Percentiles rank a stretch among this genome's conserved stretches.
Evolutionary conservation across 2,329 filamentous ascomycete genomes (phyloP).

Genomic region (Botrytis tulipae): DNA sequence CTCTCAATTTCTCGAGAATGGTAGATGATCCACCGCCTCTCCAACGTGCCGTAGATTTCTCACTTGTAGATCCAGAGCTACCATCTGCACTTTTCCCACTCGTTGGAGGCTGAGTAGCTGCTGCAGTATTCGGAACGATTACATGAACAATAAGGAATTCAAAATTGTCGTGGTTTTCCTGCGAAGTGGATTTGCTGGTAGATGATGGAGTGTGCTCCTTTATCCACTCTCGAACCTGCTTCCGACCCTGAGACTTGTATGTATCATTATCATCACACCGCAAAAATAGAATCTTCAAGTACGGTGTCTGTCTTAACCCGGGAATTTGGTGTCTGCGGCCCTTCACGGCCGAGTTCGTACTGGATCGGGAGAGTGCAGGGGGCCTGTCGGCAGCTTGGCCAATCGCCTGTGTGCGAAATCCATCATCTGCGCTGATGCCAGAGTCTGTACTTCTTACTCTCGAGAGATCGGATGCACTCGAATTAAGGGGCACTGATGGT

Average conservation of each 20-base stretch:
- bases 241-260: constrained; percentile 78
- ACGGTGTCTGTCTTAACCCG: constrained; percentile 86
- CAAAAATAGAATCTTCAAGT: constrained; percentile 85
- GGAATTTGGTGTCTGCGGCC: constrained; percentile 90
- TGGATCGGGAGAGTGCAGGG: constrained; percentile 26
- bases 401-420: constrained; percentile 57
- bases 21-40: constrained; percentile 74
- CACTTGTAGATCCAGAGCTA: constrained; percentile 55
- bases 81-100: constrained; percentile 50
- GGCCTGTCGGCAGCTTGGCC: constrained; percentile 41
- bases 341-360: constrained; percentile 41
- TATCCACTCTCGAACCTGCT: constrained; percentile 86
- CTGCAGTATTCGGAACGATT: constrained; percentile 79
- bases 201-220: constrained; percentile 68
- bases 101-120: constrained; percentile 72
- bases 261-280: constrained; percentile 94
- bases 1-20: constrained; percentile 82
- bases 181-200: constrained; percentile 58
- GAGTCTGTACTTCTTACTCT: constrained; percentile 42
- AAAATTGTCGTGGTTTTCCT: constrained; percentile 93
- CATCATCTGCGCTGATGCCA: constrained; percentile 49
- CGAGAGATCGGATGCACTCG: constrained; percentile 37
- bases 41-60: constrained; percentile 74
- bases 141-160: constrained; percentile 96
- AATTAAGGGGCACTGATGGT: constrained; percentile 39